These are phyloP conservation scores for Parafenestella ontariensis DNA, from an alignment of 2,329 filamentous ascomycete genomes.

Conservation along the genomic window DNA sequence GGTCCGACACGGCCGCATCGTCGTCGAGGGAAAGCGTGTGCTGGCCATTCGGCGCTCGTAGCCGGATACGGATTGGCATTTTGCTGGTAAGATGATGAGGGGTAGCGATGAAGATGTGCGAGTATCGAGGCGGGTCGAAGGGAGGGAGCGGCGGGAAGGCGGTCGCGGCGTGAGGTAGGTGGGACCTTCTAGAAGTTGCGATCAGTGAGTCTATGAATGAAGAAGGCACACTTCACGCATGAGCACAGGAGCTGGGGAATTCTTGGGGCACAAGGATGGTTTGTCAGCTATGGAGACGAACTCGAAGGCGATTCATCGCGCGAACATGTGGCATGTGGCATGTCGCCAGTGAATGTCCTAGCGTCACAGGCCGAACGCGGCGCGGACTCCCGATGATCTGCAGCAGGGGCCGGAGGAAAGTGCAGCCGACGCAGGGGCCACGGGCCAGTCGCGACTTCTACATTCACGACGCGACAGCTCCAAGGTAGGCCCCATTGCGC, in stretches of 20 bases:
- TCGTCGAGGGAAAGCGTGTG: constrained; percentile 74
- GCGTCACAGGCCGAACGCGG: constrained; percentile 23
- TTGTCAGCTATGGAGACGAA: constrained; percentile 18
- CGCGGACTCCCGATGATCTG: constrained; percentile 16
- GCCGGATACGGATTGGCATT: constrained; percentile 72
- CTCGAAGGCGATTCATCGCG: constrained; percentile 10
- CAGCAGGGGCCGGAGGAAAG: constrained; percentile 14
- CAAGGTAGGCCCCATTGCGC: constrained; percentile 11
- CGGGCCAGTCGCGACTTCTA: constrained; percentile 23
- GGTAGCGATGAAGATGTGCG: constrained; percentile 1
- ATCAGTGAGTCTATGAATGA: constrained; percentile 4
- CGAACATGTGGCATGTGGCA: constrained; percentile 11
- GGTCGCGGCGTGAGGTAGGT: constrained; percentile 7
- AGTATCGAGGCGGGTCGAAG: not conserved
- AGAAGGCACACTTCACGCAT: constrained; percentile 2
- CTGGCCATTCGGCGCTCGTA: constrained; percentile 76
- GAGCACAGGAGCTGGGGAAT: not conserved
- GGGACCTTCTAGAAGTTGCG: constrained; percentile 9
- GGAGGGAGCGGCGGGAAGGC: too few relatives aligned
- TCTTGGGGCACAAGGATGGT: constrained; percentile 3
- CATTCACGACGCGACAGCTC: constrained; percentile 25
- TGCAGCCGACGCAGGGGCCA: constrained; percentile 19
- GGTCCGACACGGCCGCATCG: constrained; percentile 68
- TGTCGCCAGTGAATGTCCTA: constrained; percentile 33
- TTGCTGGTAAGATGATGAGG: constrained; percentile 17